Conservation (phyloP, 495 filamentous ascomycete species). For the Podospora pseudocomata region DNA sequence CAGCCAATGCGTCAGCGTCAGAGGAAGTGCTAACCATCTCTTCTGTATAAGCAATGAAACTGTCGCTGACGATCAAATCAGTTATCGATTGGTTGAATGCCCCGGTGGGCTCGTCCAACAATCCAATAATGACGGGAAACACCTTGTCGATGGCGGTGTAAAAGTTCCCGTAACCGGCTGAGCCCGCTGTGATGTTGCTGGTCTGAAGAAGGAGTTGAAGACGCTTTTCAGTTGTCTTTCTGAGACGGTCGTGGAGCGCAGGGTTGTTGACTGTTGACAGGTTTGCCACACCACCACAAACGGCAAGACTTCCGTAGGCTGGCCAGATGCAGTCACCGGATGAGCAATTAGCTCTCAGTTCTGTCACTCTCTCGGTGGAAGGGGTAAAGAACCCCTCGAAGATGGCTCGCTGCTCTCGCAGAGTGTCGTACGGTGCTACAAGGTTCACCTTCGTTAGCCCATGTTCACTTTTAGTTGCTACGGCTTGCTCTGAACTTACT, state of each 20-base stretch:
- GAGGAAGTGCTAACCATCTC: constrained; percentile 11
- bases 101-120: constrained; percentile 11
- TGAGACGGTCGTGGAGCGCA: constrained; percentile 6
- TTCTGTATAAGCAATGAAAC: constrained; percentile 22
- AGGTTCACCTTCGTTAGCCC: neutral
- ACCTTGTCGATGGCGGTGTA: constrained; percentile 5
- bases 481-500: neutral
- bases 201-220: constrained; percentile 12
- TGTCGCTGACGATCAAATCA: constrained; percentile 16
- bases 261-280: constrained; percentile 21
- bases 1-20: neutral
- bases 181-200: constrained; percentile 5
- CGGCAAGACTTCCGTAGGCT: constrained; percentile 40
- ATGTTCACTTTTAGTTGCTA: neutral
- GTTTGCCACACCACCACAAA: constrained; percentile 41
- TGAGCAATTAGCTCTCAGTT: constrained; percentile 29
- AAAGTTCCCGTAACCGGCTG: constrained; percentile 6
- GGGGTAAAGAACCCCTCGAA: constrained; percentile 37
- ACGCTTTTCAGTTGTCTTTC: constrained; percentile 8
- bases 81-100: constrained; percentile 20
- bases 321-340: constrained; percentile 46
- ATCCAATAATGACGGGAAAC: constrained; percentile 17
- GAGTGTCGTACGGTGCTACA: constrained; percentile 25
- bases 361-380: constrained; percentile 13
- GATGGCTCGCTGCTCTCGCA: constrained; percentile 33